Percentiles rank a stretch among this genome's conserved stretches.
These are phyloP conservation scores for Penicillium egyptiacum DNA, from an alignment of 495 filamentous ascomycete genomes.

Conservation along the genomic window DNA sequence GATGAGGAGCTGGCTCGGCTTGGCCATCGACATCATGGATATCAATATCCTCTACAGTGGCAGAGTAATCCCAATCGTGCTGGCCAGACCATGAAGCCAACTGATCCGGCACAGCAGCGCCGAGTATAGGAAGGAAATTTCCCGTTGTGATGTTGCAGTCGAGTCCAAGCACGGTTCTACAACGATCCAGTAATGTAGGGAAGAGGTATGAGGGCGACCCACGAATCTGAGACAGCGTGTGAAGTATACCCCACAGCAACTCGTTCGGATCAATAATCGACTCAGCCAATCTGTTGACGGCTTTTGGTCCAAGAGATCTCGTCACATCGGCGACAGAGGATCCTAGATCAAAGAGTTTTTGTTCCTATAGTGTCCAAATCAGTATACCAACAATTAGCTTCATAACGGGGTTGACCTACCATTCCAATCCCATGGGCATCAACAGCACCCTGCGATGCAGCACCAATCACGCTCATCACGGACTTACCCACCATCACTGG, in stretches of 20 bases:
- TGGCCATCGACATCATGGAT: constrained; percentile 14
- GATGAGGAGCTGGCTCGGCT: constrained; percentile 10
- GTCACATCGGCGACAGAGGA: constrained; percentile 40
- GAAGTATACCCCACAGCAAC: constrained; percentile 45
- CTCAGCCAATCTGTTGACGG: constrained; percentile 32
- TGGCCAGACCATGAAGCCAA: constrained; percentile 21
- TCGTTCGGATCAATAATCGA: constrained; percentile 39
- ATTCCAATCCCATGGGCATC: constrained; percentile 64
- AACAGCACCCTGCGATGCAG: constrained; percentile 52
- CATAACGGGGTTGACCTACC: constrained; percentile 40
- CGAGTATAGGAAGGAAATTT: constrained; percentile 34
- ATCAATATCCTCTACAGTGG: constrained; percentile 6
- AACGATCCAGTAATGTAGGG: constrained; percentile 37
- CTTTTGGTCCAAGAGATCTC: constrained; percentile 34
- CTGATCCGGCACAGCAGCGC: constrained; percentile 13
- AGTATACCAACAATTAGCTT: background rate
- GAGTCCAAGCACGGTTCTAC: constrained; percentile 35
- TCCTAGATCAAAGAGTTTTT: constrained; percentile 45
- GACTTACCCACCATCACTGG: constrained; percentile 57
- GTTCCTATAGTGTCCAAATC: constrained; percentile 30
- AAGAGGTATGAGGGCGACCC: constrained; percentile 49
- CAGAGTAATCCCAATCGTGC: constrained; percentile 20
- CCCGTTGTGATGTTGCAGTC: constrained; percentile 36
- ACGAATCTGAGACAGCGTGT: constrained; percentile 43
- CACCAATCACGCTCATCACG: constrained; percentile 53